phyloP scores from a whole-genome alignment of 2,329 filamentous ascomycete species.

The Cladosporium phlei region DNA sequence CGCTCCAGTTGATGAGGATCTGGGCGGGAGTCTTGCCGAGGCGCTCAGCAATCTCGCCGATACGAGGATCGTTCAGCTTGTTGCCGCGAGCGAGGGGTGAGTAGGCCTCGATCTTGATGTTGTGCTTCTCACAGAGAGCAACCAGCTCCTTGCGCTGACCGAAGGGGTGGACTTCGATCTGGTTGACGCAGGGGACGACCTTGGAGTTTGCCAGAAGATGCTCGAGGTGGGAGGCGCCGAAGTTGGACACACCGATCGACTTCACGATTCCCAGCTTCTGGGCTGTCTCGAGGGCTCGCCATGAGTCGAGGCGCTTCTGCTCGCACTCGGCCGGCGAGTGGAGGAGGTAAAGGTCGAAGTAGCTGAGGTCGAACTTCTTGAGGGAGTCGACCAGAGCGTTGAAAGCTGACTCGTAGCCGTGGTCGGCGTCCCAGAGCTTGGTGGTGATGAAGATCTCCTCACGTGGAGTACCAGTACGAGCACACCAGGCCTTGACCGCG shows the following conservation, averaged over 20 bases:
- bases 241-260: slow-evolving; percentile 77
- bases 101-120: slow-evolving; percentile 69
- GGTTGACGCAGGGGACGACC: slow-evolving; percentile 48
- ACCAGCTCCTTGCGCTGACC: slow-evolving; percentile 33
- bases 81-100: slow-evolving; percentile 46
- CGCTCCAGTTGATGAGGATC: slow-evolving; percentile 46
- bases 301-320: slow-evolving; percentile 49
- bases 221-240: slow-evolving; percentile 49
- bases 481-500: slow-evolving; percentile 52
- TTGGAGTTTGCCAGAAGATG: slow-evolving; percentile 53
- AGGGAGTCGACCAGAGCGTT: slow-evolving; percentile 36
- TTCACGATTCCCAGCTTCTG: slow-evolving; percentile 57
- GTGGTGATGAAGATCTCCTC: slow-evolving; percentile 37
- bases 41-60: slow-evolving; percentile 46
- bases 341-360: slow-evolving; percentile 45
- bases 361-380: slow-evolving; percentile 35
- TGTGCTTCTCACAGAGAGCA: slow-evolving; percentile 39
- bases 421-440: slow-evolving; percentile 38
- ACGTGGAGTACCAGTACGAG: slow-evolving; percentile 27
- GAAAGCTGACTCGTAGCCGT: slow-evolving; percentile 30
- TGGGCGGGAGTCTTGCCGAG: slow-evolving; percentile 44
- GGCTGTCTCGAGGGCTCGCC: slow-evolving; percentile 62
- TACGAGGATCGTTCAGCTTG: slow-evolving; percentile 43
- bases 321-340: slow-evolving; percentile 55
- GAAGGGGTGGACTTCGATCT: slow-evolving; percentile 45